Conservation (phyloP, 2,329 filamentous ascomycete species). For the Hymenoscyphus scutula region DNA sequence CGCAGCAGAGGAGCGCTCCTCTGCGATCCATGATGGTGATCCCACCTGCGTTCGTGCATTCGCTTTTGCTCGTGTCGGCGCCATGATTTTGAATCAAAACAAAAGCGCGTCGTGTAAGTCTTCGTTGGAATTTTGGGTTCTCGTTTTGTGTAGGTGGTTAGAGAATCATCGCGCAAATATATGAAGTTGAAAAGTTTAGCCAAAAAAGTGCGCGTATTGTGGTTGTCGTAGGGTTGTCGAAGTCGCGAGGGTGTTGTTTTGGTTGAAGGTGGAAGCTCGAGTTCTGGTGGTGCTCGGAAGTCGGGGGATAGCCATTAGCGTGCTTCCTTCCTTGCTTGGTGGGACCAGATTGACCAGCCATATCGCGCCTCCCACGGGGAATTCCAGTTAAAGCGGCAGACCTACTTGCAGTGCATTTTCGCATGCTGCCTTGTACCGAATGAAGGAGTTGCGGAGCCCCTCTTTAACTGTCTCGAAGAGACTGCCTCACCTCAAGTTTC, state of each 20-base stretch:
- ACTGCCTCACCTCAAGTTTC: no score
- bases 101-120: conserved; percentile 31
- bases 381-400: background rate
- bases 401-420: no score
- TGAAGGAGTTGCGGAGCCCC: no score
- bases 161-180: conserved; percentile 28
- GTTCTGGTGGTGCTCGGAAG: conserved; percentile 3
- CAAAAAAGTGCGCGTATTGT: conserved; percentile 17
- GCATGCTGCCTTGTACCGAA: no score
- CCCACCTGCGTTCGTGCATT: conserved; percentile 66
- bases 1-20: conserved; percentile 76
- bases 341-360: background rate
- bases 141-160: conserved; percentile 13
- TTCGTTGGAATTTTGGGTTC: conserved; percentile 1
- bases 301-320: background rate
- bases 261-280: conserved; percentile 1
- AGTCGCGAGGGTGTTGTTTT: conserved; percentile 5
- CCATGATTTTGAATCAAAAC: conserved; percentile 35
- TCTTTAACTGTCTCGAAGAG: no score
- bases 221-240: conserved; percentile 16
- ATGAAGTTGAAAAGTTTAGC: conserved; percentile 16
- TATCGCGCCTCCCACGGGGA: background rate
- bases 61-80: conserved; percentile 37
- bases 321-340: conserved; percentile 1
- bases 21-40: conserved; percentile 78